phyloP scores from a whole-genome alignment of 805 yeast species.

The Nakazawaea ambrosiae region DNA sequence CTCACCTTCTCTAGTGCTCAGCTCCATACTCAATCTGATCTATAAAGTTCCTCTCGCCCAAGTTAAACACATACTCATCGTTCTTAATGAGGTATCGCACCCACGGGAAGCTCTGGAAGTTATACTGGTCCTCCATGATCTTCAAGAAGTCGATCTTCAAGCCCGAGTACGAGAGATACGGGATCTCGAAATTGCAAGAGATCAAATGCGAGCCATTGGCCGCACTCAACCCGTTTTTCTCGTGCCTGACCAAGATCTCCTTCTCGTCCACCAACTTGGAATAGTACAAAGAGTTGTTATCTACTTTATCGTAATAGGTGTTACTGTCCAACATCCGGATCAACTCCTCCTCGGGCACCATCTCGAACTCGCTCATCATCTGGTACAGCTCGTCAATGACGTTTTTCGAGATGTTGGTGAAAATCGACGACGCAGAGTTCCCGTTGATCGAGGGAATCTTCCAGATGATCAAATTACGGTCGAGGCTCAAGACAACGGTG shows the following conservation, averaged over 20 bases:
- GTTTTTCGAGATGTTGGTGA: slow-evolving; percentile 13
- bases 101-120: slow-evolving; percentile 68
- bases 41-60: slow-evolving; percentile 11
- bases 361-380: slow-evolving; percentile 28
- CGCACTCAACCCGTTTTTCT: slow-evolving; percentile 27
- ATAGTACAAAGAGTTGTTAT: slow-evolving; percentile 25
- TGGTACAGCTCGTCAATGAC: slow-evolving; percentile 2
- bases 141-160: slow-evolving; percentile 59
- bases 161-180: slow-evolving; percentile 59
- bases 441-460: slow-evolving; percentile 62
- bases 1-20: too few relatives aligned
- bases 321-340: slow-evolving; percentile 15
- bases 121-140: slow-evolving; percentile 57
- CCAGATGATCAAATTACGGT: slow-evolving; percentile 68
- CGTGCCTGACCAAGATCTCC: slow-evolving; percentile 26
- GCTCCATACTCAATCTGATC: slow-evolving; percentile 4
- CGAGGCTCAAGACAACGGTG: slow-evolving; percentile 62
- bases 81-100: slow-evolving; percentile 50
- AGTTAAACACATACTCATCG: slow-evolving; percentile 23
- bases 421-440: slow-evolving; percentile 13
- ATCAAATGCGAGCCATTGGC: slow-evolving; percentile 29
- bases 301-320: slow-evolving; percentile 21
- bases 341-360: slow-evolving; percentile 16
- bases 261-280: slow-evolving; percentile 22
- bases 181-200: slow-evolving; percentile 54